A percentile compares a stretch with the other conserved stretches of the same genome.
These are phyloP conservation scores for Colletotrichum euphorbiae DNA, from an alignment of 2,329 filamentous ascomycete species.

Conservation along the genomic window DNA sequence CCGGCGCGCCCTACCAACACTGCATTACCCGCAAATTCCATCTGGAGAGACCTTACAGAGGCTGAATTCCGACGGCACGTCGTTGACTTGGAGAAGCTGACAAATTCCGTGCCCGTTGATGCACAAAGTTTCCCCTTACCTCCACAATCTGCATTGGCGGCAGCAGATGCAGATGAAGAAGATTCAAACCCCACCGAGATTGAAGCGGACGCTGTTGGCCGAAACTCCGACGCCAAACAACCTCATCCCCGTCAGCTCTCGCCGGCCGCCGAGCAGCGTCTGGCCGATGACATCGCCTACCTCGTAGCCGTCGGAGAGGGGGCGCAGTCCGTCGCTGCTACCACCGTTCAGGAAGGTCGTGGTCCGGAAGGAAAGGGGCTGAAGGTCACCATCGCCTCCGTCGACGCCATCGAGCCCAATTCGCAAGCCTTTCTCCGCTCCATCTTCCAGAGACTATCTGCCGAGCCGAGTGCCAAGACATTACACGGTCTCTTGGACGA, in stretches of 20 bases:
- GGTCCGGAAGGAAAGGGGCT: neutral
- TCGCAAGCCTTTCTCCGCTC: slow-evolving; percentile 36
- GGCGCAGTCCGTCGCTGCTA: slow-evolving; percentile 39
- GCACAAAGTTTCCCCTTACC: slow-evolving; percentile 22
- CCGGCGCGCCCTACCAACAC: slow-evolving; percentile 19
- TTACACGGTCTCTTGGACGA: slow-evolving; percentile 12
- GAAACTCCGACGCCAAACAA: neutral
- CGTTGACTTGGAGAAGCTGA: slow-evolving; percentile 35
- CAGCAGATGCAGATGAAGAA: neutral
- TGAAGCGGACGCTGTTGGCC: neutral
- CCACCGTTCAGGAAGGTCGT: slow-evolving; percentile 35
- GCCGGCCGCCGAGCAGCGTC: slow-evolving; percentile 31
- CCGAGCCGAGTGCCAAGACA: slow-evolving; percentile 21
- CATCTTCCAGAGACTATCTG: slow-evolving; percentile 20
- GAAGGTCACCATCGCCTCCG: slow-evolving; percentile 34
- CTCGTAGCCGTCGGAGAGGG: slow-evolving; percentile 39
- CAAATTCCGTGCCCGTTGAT: slow-evolving; percentile 38
- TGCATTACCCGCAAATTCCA: slow-evolving; percentile 29
- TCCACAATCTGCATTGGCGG: neutral
- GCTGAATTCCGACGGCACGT: slow-evolving; percentile 31
- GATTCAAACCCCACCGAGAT: neutral
- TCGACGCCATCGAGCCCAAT: slow-evolving; percentile 34
- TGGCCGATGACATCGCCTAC: slow-evolving; percentile 38
- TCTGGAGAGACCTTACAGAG: slow-evolving; percentile 35
- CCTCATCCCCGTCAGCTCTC: slow-evolving; percentile 16